Evolutionary conservation across 2,329 filamentous ascomycete genomes (phyloP), one percentile per base, ranked within the genome.

Genomic region (Celoporthe dispersa): DNA sequence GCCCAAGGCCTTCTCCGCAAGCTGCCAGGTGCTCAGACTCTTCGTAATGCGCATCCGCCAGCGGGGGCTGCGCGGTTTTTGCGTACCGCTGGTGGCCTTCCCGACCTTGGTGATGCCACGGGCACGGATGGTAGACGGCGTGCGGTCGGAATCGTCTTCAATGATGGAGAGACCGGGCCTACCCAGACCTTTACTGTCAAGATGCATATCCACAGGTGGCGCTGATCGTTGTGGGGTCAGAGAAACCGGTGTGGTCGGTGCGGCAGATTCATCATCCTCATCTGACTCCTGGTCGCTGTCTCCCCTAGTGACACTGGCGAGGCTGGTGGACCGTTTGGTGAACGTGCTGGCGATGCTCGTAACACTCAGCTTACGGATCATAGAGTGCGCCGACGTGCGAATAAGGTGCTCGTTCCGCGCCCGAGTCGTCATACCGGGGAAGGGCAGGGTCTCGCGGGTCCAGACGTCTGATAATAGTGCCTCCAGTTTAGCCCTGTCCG

Each of bases 301-400:
- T 14, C 64, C 64, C 62, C 75, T 79, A 67, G 74, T 71, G 44
- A 82, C 73, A 67, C 78, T 81, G 22, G 81, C 80, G 61, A 85
- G 75, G 73, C 90, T 92, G 53, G 84, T 85, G 0, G 92, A 92
- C 69, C 91, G 88, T 74, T 91, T 92, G 51, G 88, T 87, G 77
- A 97, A 94, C 63, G 91, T 91, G 74, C 88, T 91, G 19, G 92
- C 87, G 73, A 96, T 91, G 78, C 91, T 94, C 64, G 91, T 91
- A 76, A 93, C 91, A 79, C 93, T 97, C 73, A 98, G 86, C 78
- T 94, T 97, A 66, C 94, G 88, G 83, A 97, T 97, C 77, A 97
- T 88, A 0, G 92, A 92, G 48, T 93, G 94, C 16, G 94, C 92
- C n/a, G 92, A 94, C 55, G 88, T 88, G 65, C 92, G 87, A 62